These are phyloP conservation scores for Yamadazyma nakazawae DNA, from an alignment of 805 yeast species.

Conservation along the genomic window DNA sequence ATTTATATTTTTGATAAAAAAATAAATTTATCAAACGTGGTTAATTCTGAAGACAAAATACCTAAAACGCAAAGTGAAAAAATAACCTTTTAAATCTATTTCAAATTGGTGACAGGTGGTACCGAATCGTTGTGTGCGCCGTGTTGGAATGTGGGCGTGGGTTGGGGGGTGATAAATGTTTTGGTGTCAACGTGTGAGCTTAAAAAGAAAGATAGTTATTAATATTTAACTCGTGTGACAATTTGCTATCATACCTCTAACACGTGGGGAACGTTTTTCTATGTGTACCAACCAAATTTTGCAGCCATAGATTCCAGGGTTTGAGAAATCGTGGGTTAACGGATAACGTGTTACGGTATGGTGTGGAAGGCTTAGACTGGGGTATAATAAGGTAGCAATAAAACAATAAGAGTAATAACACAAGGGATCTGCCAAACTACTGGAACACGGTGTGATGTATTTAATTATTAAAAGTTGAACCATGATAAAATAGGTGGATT, in stretches of 20 bases:
- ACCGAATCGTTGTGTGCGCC: neutral
- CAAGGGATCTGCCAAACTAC: too few relatives aligned
- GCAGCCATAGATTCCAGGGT: conserved; percentile 4
- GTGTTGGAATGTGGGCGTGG: neutral
- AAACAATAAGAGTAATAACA: too few relatives aligned
- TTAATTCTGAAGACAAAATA: conserved; percentile 6
- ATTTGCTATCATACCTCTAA: neutral
- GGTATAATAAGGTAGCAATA: neutral
- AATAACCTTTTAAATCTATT: too few relatives aligned
- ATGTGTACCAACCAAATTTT: conserved; percentile 4
- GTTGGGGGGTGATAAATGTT: too few relatives aligned
- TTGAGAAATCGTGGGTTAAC: neutral
- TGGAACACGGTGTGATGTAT: too few relatives aligned
- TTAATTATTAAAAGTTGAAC: too few relatives aligned
- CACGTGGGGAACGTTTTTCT: conserved; percentile 9
- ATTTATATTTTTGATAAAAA: conserved; percentile 1
- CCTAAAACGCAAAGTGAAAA: conserved; percentile 3
- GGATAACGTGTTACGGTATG: neutral
- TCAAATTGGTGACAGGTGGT: neutral
- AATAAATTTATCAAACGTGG: conserved; percentile 3
- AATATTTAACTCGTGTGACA: conserved; percentile 7
- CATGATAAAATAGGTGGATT: too few relatives aligned
- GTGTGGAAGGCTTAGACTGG: neutral
- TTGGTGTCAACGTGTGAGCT: conserved; percentile 3
- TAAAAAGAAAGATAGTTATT: neutral